Percentiles rank a stretch among this genome's conserved stretches.
Evolutionary conservation across 805 yeast species (phyloP).

Genomic region (Wickerhamiella slavikovae): DNA sequence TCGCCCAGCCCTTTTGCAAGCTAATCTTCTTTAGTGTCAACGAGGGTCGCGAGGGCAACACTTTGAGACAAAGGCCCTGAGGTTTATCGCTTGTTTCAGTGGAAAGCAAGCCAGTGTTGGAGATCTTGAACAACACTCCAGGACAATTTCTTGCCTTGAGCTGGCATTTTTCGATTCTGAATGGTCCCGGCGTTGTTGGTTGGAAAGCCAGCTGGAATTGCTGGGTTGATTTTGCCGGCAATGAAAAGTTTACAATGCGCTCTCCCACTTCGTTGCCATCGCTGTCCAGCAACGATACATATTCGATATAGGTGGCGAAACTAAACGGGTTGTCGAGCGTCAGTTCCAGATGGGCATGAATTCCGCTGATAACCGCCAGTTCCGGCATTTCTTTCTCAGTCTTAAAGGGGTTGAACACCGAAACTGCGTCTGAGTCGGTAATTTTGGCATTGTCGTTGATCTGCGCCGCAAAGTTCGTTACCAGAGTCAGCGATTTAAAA

Average conservation of each 20-base stretch:
- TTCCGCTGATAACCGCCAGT: conserved; percentile 40
- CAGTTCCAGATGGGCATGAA: conserved; percentile 36
- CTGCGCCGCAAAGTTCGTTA: no score
- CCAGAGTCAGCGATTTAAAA: no score
- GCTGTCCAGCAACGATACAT: conserved; percentile 12
- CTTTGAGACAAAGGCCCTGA: conserved; percentile 19
- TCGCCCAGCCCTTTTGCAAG: conserved; percentile 42
- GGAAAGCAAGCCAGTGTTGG: background rate
- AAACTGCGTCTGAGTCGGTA: no score
- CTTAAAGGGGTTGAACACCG: no score
- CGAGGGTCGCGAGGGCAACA: conserved; percentile 34
- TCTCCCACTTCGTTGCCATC: conserved; percentile 10
- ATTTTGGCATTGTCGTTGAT: no score
- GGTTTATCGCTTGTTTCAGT: no score
- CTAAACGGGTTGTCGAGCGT: conserved; percentile 70
- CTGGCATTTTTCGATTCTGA: conserved; percentile 30
- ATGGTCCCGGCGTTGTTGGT: conserved; percentile 26
- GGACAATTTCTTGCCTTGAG: conserved; percentile 32
- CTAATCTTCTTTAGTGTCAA: conserved; percentile 31
- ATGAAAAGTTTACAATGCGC: conserved; percentile 9
- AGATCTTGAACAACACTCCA: conserved; percentile 7
- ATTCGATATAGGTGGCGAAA: conserved; percentile 42
- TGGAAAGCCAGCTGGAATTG: conserved; percentile 9
- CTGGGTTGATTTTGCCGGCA: conserved; percentile 13
- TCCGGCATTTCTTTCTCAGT: no score